Conservation (phyloP, 177 flowering plant genomes). For the Tripterygium wilfordii region DNA sequence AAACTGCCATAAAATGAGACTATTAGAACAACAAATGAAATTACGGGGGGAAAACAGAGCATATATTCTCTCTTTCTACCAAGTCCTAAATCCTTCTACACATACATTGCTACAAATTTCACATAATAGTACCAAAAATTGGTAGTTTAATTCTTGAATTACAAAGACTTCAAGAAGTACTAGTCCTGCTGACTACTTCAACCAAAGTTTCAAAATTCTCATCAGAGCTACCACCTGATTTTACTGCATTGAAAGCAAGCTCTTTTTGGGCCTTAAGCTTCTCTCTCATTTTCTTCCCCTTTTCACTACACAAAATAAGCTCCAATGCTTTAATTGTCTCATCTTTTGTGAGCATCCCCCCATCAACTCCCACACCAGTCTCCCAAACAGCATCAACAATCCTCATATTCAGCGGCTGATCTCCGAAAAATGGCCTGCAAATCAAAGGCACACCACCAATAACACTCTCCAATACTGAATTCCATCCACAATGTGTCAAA, state of each 20-base stretch:
- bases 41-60: too few relatives aligned
- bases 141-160: too few relatives aligned
- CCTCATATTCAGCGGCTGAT: slow-evolving; percentile 34
- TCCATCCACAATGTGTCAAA: slow-evolving; percentile 58
- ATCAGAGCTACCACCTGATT: slow-evolving; percentile 31
- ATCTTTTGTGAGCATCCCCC: slow-evolving; percentile 27
- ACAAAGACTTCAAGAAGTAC: too few relatives aligned
- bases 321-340: slow-evolving; percentile 17
- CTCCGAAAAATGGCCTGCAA: slow-evolving; percentile 47
- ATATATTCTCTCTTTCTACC: too few relatives aligned
- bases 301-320: slow-evolving; percentile 19
- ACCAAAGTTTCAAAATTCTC: slow-evolving; percentile 18
- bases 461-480: slow-evolving; percentile 47
- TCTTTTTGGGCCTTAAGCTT: slow-evolving; percentile 13
- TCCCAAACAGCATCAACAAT: slow-evolving; percentile 27
- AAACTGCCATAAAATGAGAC: too few relatives aligned
- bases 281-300: slow-evolving; percentile 31
- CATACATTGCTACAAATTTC: too few relatives aligned
- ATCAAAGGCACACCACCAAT: slow-evolving; percentile 48
- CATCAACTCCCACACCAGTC: slow-evolving; percentile 33
- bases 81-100: too few relatives aligned
- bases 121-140: too few relatives aligned
- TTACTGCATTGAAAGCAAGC: slow-evolving; percentile 23
- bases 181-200: background rate
- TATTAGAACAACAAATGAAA: too few relatives aligned